A percentile compares a stretch with the other conserved stretches of the same genome.
phyloP scores from a whole-genome alignment of 2,329 filamentous ascomycete species.

The Penicillium paneum region DNA sequence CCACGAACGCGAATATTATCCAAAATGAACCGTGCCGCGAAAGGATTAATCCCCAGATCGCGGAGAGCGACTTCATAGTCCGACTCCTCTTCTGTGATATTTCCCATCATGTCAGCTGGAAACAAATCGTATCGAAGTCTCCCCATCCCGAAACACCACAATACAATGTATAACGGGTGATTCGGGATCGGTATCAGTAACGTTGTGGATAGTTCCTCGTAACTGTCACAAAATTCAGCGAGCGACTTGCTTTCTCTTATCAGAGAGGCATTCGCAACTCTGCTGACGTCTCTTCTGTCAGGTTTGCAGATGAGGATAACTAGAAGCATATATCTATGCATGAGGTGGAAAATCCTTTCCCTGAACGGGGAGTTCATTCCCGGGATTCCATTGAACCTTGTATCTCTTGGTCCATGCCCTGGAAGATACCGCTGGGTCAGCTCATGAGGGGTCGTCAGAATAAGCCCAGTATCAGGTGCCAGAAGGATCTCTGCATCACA shows the following conservation, averaged over 20 bases:
- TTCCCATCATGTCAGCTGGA: conserved; percentile 32
- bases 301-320: not conserved
- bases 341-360: not conserved
- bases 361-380: not conserved
- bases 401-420: conserved; percentile 34
- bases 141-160: conserved; percentile 37
- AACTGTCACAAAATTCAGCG: not conserved
- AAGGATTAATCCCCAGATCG: conserved; percentile 65
- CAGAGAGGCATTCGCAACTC: not conserved
- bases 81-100: conserved; percentile 61
- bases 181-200: conserved; percentile 2
- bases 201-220: not conserved
- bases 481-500: conserved; percentile 65
- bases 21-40: conserved; percentile 65
- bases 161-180: conserved; percentile 35
- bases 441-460: conserved; percentile 69
- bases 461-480: conserved; percentile 65
- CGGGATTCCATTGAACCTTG: not conserved
- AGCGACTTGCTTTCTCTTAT: not conserved
- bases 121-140: conserved; percentile 27
- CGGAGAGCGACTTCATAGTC: conserved; percentile 49
- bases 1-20: not conserved
- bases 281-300: not conserved
- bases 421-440: conserved; percentile 70
- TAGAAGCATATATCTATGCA: not conserved